Base-by-base conservation (phyloP, 805 yeast species). In the Kluyveromyces dobzhanskii region DNA sequence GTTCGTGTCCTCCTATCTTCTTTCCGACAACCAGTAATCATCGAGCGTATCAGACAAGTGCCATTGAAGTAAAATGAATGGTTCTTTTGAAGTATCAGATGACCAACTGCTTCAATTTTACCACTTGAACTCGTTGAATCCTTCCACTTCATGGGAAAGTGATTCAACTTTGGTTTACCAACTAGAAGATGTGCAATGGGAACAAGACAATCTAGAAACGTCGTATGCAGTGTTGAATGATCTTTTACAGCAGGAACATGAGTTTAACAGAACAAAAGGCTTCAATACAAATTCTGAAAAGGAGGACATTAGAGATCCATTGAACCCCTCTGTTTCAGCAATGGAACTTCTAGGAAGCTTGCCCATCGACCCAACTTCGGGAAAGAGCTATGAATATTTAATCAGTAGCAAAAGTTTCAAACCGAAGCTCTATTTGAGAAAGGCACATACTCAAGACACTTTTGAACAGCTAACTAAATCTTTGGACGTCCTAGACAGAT, bases 401-500 rank as follows among this genome's bases (percentile, higher is more conserved):
- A 69, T 77, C 36, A 75, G 75, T 34, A 73, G 78, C 13, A 75
- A 78, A 39, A 60, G 69, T 19, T 80, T 81, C 59, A 72, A 76
- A 47, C 74, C 82, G 1, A 69, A 72, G 37, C 59, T 64, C 24
- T 80, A 75, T 50, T 54, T 80, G 45, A 69, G 70, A 39, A 68
- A 71, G 24, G 64, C 79, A 10, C 85, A 80, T 49, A 62, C 65
- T 8, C 69, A 69, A 17, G 79, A 78, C 41, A 65, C 78, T 3
- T 71, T 71, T 44, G 67, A 66, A 12, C 71, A 76, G 26, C 56
- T 81, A 31, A 58, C 64, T 21, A 49, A 55, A 5, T 71, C 80
- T 1, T 61, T 79, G 40, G 69, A 64, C 25, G 61, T 55, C 37
- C 57, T 80, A 35, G 79, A 78, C 40, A 45, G 53, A 17, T 67